Evolutionary conservation across 345 rosid genomes (phyloP), one percentile per base, ranked within the genome.

Genomic region (Syzygium aqueum): DNA sequence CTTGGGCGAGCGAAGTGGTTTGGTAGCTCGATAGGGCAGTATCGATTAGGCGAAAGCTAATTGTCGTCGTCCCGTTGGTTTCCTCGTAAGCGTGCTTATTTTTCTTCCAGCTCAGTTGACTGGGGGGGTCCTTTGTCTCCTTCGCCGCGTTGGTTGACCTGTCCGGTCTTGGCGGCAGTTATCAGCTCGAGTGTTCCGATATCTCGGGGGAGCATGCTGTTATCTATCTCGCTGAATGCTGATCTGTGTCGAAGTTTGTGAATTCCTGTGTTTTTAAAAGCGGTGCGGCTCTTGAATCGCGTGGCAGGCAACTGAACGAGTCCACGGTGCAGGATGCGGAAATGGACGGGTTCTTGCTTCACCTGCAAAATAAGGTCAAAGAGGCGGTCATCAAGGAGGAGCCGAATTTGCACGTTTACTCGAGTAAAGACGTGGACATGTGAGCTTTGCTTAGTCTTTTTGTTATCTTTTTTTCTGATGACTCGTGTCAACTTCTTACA

Each of bases 381-480:
- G 95, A 95, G 86, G 92, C 94, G 2, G 49, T 92, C n/a, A 80
- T 93, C 89, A 92, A 90, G 89, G 94, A 93, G 91, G 96, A 93
- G 77, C 89, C 97, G 25, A 91, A 90, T 90, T 83, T 96, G 90
- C 96, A 96, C 88, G 85, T 95, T 77, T 96, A 96, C 91, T 93
- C 98, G 27, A 93, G 92, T 86, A 95, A 94, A 93, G 99, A 96
- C 87, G 94, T 97, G 30, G 99, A 94, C 88, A 94, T 96, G 99
- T 97, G 87, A 95, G 98, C 87, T 21, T 90, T 85, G 28, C 65
- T 65, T 73, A 8, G 25, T 37, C 25, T 0, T 33, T 19, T 73
- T 19, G 25, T 73, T 33, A 19, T 73, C 46, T 86, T 37, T n/a
- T n/a, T 87, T 84, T 12, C 8, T 3, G 0, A 33, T 33, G 46